Percentiles rank a stretch among this genome's conserved stretches.
These are phyloP conservation scores for Colletotrichum agaves DNA, from an alignment of 2,329 filamentous ascomycete species.

Conservation along the genomic window DNA sequence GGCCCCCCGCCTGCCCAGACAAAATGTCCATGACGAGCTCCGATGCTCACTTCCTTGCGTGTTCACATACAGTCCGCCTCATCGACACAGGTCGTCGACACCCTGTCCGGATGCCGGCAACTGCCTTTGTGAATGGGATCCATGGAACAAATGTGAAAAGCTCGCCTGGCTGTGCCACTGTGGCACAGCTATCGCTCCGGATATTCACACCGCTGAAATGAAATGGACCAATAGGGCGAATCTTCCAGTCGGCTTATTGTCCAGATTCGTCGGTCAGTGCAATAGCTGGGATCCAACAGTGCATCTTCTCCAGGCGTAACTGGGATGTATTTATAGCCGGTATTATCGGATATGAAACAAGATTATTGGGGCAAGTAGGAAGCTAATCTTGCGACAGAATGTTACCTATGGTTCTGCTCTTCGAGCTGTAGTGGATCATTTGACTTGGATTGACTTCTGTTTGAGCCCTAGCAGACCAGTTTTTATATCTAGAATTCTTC, in stretches of 20 bases:
- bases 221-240: not conserved
- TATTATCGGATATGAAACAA: constrained; percentile 3
- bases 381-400: not conserved
- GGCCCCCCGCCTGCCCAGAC: too few species aligned
- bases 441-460: too few species aligned
- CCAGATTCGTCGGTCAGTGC: not conserved
- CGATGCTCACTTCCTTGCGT: too few species aligned
- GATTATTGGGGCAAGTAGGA: not conserved
- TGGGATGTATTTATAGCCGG: constrained; percentile 13
- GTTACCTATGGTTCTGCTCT: too few species aligned
- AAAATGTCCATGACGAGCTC: too few species aligned
- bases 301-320: not conserved
- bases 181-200: not conserved
- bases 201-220: not conserved
- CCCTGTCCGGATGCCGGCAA: too few species aligned
- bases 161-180: constrained; percentile 8
- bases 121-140: too few species aligned
- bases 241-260: not conserved
- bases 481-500: too few species aligned
- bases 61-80: too few species aligned
- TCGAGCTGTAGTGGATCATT: too few species aligned
- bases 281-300: not conserved
- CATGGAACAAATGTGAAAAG: not conserved
- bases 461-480: too few species aligned
- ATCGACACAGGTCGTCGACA: too few species aligned